These are phyloP conservation scores for Sutorius eximius DNA, from an alignment of 1,284 basidiomycete species.

Conservation along the genomic window DNA sequence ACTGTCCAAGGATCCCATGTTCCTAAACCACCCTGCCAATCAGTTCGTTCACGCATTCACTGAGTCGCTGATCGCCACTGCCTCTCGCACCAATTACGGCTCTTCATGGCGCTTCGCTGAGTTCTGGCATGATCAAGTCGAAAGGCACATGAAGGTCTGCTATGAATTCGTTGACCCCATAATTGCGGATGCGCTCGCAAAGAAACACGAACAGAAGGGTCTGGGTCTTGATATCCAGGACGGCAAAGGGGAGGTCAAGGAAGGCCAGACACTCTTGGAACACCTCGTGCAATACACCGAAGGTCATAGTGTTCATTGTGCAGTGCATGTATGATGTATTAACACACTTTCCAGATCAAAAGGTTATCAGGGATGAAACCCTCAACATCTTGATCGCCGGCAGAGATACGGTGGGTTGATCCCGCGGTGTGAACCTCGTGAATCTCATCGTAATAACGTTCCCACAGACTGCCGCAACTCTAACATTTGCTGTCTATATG, in stretches of 20 bases:
- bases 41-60: constrained; percentile 29
- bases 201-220: constrained; percentile 20
- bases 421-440: not conserved
- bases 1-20: constrained; percentile 12
- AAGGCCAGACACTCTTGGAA: constrained; percentile 31
- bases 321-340: not conserved
- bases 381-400: constrained; percentile 45
- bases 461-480: constrained; percentile 46
- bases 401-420: constrained; percentile 38
- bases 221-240: constrained; percentile 1
- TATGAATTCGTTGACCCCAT: constrained; percentile 33
- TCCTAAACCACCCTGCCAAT: constrained; percentile 25
- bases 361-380: constrained; percentile 39
- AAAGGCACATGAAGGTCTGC: constrained; percentile 20
- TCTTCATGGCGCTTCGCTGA: constrained; percentile 27
- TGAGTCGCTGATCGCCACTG: constrained; percentile 14
- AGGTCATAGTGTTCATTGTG: constrained; percentile 18
- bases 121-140: constrained; percentile 23
- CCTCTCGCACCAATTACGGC: constrained; percentile 21
- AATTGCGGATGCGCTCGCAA: constrained; percentile 25
- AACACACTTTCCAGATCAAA: constrained; percentile 29
- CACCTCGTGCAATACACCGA: constrained; percentile 33
- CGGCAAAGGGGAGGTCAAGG: constrained; percentile 5
- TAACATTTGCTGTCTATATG: constrained; percentile 57
- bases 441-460: constrained; percentile 1